Conservation (phyloP, 257 asterid genomes). For the Knoxia roxburghii region DNA sequence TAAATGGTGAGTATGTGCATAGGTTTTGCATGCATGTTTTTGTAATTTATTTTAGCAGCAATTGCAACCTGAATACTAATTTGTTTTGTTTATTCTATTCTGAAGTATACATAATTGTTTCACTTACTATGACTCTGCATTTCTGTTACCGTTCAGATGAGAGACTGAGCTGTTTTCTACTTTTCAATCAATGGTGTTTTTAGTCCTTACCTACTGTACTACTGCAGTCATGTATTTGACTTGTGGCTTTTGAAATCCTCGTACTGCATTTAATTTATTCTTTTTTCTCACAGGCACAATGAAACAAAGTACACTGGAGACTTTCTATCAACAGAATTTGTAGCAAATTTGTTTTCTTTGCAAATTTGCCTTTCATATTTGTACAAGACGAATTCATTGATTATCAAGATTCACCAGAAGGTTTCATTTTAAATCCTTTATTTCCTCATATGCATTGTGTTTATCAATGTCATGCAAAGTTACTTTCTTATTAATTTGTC, state of each 20-base stretch:
- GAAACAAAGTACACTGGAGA: constrained; percentile 38
- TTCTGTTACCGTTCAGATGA: too few species aligned
- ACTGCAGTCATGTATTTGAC: neutral
- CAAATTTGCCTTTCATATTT: constrained; percentile 44
- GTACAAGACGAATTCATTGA: constrained; percentile 36
- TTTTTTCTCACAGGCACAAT: constrained; percentile 49
- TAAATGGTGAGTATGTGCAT: constrained; percentile 39
- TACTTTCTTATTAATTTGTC: neutral
- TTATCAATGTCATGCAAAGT: neutral
- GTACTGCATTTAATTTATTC: constrained; percentile 26
- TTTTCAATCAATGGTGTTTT: neutral
- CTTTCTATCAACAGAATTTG: constrained; percentile 30
- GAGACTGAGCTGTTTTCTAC: neutral
- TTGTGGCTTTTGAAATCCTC: constrained; percentile 21
- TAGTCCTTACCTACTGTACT: neutral
- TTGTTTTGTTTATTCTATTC: too few species aligned
- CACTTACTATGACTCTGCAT: too few species aligned
- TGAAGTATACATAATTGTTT: too few species aligned
- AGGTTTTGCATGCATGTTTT: constrained; percentile 1
- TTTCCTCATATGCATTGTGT: neutral
- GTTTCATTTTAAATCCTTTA: constrained; percentile 20
- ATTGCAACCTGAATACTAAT: neutral
- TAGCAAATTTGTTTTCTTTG: constrained; percentile 46
- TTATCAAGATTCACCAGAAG: constrained; percentile 60
- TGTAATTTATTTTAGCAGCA: too few species aligned